Percentiles rank a stretch among this genome's conserved stretches.
Evolutionary conservation across 805 yeast genomes (phyloP).

Genomic region (Lachancea waltii): DNA sequence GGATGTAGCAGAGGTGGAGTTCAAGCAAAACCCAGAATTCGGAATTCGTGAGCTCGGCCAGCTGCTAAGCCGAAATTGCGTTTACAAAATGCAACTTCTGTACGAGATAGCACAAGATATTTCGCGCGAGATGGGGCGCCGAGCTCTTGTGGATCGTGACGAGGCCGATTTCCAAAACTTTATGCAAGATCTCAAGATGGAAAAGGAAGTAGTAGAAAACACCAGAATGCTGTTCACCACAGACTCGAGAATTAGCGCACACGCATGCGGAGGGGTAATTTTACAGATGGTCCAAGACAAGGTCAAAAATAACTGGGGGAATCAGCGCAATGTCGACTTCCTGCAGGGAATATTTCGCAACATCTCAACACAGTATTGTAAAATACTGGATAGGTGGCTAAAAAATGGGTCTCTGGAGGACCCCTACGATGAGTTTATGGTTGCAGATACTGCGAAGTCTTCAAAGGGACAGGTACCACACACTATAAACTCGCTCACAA

Average conservation of each 20-base stretch:
- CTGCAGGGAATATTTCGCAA: conserved; percentile 46
- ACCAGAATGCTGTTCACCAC: conserved; percentile 35
- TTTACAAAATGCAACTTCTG: conserved; percentile 41
- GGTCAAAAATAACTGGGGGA: conserved; percentile 58
- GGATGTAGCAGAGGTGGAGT: conserved; percentile 46
- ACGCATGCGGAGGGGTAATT: conserved; percentile 74
- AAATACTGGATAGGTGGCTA: conserved; percentile 76
- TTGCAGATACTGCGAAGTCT: conserved; percentile 37
- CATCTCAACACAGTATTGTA: conserved; percentile 57
- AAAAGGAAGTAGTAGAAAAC: conserved; percentile 15
- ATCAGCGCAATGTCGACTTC: conserved; percentile 45
- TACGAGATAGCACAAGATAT: conserved; percentile 51
- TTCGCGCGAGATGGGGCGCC: conserved; percentile 39
- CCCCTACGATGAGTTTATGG: conserved; percentile 74
- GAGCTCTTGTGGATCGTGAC: conserved; percentile 32
- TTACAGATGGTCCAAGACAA: conserved; percentile 55
- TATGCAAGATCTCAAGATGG: conserved; percentile 36
- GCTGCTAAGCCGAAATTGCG: conserved; percentile 34
- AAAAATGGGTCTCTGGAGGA: conserved; percentile 67
- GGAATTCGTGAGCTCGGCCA: conserved; percentile 57
- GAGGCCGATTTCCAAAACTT: conserved; percentile 38
- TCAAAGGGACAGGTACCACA: conserved; percentile 8
- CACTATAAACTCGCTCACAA: conserved; percentile 26
- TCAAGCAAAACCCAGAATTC: conserved; percentile 42
- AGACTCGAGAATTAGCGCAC: conserved; percentile 45